Evolutionary conservation across 805 yeast genomes (phyloP).

Genomic region (Saccharomycopsis sp.): DNA sequence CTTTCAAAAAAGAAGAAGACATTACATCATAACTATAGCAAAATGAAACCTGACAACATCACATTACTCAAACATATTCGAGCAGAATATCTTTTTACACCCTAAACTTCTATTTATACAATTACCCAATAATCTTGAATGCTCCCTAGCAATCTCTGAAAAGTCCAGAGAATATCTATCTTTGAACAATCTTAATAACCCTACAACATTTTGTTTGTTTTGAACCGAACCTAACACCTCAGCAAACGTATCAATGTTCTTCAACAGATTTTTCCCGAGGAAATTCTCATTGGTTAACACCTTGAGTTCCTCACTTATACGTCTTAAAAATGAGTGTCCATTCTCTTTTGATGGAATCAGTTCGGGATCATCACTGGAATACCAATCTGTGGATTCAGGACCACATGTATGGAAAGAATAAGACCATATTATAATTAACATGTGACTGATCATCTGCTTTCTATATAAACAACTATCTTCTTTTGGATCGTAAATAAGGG

Average conservation of each 20-base stretch:
- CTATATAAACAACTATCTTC: conserved; percentile 22
- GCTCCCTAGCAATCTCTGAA: conserved; percentile 53
- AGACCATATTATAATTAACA: conserved; percentile 42
- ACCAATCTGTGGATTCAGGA: conserved; percentile 30
- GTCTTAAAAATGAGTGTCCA: conserved; percentile 42
- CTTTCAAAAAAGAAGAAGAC: neutral
- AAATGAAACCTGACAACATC: neutral
- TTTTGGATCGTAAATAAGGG: conserved; percentile 18
- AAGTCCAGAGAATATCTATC: conserved; percentile 33
- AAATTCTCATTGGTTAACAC: neutral
- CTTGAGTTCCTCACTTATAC: conserved; percentile 37
- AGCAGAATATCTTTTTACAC: neutral
- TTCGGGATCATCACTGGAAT: conserved; percentile 15
- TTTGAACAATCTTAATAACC: conserved; percentile 43
- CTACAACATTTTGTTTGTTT: conserved; percentile 42
- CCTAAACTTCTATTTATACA: conserved; percentile 51
- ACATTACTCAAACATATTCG: neutral
- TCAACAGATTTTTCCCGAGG: neutral
- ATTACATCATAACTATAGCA: neutral
- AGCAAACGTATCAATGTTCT: neutral
- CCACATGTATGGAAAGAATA: conserved; percentile 43
- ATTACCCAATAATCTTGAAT: conserved; percentile 44
- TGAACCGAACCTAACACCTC: conserved; percentile 6
- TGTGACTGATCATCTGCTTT: conserved; percentile 35
- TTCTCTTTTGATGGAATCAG: conserved; percentile 35